Evolutionary conservation across 768 basidiomycete species (phyloP).

Genomic region (Agrocybe pediades): DNA sequence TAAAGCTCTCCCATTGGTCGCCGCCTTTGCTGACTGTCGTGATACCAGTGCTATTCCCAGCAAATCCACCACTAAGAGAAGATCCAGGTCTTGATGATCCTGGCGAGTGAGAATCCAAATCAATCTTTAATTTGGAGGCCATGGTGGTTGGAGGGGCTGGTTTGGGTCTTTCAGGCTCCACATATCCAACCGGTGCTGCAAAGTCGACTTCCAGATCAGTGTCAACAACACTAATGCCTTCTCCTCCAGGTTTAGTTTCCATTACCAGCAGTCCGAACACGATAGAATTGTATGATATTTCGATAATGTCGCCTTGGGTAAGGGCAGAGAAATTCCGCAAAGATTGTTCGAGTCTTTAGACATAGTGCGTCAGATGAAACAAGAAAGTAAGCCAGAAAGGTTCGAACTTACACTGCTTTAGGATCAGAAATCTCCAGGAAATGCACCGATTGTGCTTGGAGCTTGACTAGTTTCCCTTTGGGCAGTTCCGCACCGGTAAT

Average conservation of each 20-base stretch:
- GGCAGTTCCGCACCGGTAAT: slow-evolving; percentile 85
- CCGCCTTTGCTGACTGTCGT: slow-evolving; percentile 70
- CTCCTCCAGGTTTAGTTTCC: slow-evolving; percentile 86
- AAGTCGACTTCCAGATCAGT: slow-evolving; percentile 99
- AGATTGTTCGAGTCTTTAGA: slow-evolving; percentile 84
- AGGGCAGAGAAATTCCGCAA: slow-evolving; percentile 90
- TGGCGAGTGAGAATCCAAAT: slow-evolving; percentile 83
- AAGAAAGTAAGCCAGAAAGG: neutral
- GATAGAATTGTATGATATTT: slow-evolving; percentile 96
- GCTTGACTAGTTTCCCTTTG: slow-evolving; percentile 95
- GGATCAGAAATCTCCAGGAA: slow-evolving; percentile 98
- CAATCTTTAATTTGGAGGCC: slow-evolving; percentile 96
- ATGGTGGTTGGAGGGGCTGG: slow-evolving; percentile 84
- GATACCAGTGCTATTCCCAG: slow-evolving; percentile 47
- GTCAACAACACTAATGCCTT: slow-evolving; percentile 88
- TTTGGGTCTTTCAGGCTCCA: slow-evolving; percentile 89
- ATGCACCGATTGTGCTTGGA: slow-evolving; percentile 93
- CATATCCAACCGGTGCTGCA: slow-evolving; percentile 89
- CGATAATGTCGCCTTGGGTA: slow-evolving; percentile 96
- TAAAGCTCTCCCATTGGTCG: slow-evolving; percentile 94
- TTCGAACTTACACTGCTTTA: slow-evolving; percentile 85
- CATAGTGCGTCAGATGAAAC: neutral
- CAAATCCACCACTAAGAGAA: slow-evolving; percentile 68
- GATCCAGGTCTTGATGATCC: slow-evolving; percentile 84
- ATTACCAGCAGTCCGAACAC: slow-evolving; percentile 94